Evolutionary conservation across 768 basidiomycete species (phyloP).

Genomic region (Exsudoporus frostii): DNA sequence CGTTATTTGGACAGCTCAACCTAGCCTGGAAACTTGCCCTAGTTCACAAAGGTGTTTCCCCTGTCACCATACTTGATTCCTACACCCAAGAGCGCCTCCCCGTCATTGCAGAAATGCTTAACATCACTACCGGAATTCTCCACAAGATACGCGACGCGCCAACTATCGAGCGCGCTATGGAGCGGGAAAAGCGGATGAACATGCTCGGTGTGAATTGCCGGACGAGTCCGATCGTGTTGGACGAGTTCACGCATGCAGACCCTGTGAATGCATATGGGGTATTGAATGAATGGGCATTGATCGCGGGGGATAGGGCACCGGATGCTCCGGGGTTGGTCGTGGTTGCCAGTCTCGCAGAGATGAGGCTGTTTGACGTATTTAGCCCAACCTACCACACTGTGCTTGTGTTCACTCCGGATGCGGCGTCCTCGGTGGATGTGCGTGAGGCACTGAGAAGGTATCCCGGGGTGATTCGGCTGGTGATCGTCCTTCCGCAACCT

Average conservation of each 20-base stretch:
- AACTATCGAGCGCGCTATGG: neutral
- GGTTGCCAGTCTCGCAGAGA: neutral
- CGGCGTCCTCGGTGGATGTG: neutral
- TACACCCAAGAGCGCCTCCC: conserved; percentile 46
- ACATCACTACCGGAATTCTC: conserved; percentile 33
- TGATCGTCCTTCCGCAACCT: conserved; percentile 18
- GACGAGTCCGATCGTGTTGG: conserved; percentile 34
- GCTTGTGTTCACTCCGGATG: conserved; percentile 26
- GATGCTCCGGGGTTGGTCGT: conserved; percentile 36
- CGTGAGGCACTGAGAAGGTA: conserved; percentile 6
- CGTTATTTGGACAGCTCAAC: conserved; percentile 33
- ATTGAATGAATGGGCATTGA: conserved; percentile 25
- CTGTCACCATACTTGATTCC: conserved; percentile 35
- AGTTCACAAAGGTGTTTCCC: conserved; percentile 37
- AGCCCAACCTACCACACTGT: conserved; percentile 24
- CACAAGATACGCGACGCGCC: neutral
- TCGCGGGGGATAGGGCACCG: conserved; percentile 45
- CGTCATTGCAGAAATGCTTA: conserved; percentile 45
- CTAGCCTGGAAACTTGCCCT: conserved; percentile 46
- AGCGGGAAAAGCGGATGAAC: conserved; percentile 7
- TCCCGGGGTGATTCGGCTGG: conserved; percentile 3
- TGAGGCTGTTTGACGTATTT: conserved; percentile 26
- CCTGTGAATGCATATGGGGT: conserved; percentile 12
- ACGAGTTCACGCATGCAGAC: conserved; percentile 30
- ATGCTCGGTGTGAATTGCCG: conserved; percentile 37